phyloP scores from a whole-genome alignment of 495 filamentous ascomycete genomes.

The Penicilliopsis zonata region DNA sequence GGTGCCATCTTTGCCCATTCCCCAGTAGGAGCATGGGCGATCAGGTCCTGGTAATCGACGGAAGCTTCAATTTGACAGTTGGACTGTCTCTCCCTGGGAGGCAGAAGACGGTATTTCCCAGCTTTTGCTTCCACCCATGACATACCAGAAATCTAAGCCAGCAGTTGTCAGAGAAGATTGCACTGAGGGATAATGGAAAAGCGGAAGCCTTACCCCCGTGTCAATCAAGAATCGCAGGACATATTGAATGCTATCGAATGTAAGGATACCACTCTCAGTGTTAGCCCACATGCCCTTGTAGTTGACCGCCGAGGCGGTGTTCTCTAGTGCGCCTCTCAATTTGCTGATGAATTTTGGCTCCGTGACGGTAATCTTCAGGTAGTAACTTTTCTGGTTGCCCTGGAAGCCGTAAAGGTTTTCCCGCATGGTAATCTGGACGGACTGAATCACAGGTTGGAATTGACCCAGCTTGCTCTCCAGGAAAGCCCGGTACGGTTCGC shows the following conservation, averaged over 20 bases:
- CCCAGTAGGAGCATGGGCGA: conserved; percentile 79
- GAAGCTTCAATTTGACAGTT: conserved; percentile 93
- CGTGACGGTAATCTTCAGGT: conserved; percentile 81
- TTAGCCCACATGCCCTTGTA: conserved; percentile 83
- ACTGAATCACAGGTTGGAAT: conserved; percentile 51
- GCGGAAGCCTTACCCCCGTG: conserved; percentile 45
- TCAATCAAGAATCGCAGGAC: conserved; percentile 97
- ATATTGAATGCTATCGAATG: conserved; percentile 93
- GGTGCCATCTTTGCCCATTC: conserved; percentile 99
- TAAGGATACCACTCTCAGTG: conserved; percentile 57
- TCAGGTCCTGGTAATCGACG: conserved; percentile 68
- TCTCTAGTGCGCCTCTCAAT: conserved; percentile 61
- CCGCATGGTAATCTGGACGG: conserved; percentile 63
- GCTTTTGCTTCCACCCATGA: conserved; percentile 88
- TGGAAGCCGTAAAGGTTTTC: conserved; percentile 91
- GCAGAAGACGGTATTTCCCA: conserved; percentile 56
- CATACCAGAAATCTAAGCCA: conserved; percentile 69
- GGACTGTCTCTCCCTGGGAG: conserved; percentile 51
- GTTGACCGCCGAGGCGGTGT: conserved; percentile 51
- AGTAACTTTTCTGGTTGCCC: conserved; percentile 83
- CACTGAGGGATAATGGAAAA: background rate
- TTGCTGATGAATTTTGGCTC: conserved; percentile 72
- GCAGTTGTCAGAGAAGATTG: conserved; percentile 1
- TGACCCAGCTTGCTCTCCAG: conserved; percentile 63
- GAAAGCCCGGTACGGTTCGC: conserved; percentile 59